These are phyloP conservation scores for Xerocomus minutiporus DNA, from an alignment of 1,284 basidiomycete species.

Conservation along the genomic window DNA sequence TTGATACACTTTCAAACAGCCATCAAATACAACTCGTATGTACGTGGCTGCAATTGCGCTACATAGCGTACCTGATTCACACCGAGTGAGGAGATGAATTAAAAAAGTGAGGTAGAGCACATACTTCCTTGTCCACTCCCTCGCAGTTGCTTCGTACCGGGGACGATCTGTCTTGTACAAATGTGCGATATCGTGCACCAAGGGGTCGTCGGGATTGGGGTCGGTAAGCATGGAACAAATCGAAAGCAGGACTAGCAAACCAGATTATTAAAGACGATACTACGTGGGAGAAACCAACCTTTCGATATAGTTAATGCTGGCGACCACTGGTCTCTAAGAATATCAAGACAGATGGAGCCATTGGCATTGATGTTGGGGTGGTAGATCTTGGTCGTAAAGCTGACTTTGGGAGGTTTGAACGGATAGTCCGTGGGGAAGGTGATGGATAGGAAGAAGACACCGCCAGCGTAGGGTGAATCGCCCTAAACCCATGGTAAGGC, in stretches of 20 bases:
- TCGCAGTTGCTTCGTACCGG: conserved; percentile 90
- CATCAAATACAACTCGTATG: conserved; percentile 30
- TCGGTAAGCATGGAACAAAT: conserved; percentile 97
- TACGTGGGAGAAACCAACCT: conserved; percentile 51
- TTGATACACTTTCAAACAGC: conserved; percentile 34
- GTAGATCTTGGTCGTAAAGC: conserved; percentile 97
- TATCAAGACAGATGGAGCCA: conserved; percentile 98
- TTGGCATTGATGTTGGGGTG: conserved; percentile 98
- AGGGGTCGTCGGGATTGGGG: conserved; percentile 91
- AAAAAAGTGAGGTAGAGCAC: conserved; percentile 31
- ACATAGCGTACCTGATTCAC: conserved; percentile 54
- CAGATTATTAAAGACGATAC: background rate
- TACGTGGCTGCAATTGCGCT: conserved; percentile 23
- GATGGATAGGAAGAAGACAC: conserved; percentile 95
- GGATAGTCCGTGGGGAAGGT: conserved; percentile 94
- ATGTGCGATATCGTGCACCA: conserved; percentile 79
- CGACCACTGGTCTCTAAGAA: conserved; percentile 96
- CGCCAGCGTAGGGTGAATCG: conserved; percentile 93
- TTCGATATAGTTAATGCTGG: conserved; percentile 98
- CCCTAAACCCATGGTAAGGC: conserved; percentile 46
- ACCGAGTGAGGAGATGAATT: conserved; percentile 15
- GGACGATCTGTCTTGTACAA: conserved; percentile 94
- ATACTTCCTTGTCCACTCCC: conserved; percentile 97
- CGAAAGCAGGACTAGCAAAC: conserved; percentile 75
- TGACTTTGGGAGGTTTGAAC: conserved; percentile 99